Evolutionary conservation across 352 stramenopile genomes (phyloP), one percentile per base, ranked within the genome.

Genomic region (Saprolegnia parasitica): DNA sequence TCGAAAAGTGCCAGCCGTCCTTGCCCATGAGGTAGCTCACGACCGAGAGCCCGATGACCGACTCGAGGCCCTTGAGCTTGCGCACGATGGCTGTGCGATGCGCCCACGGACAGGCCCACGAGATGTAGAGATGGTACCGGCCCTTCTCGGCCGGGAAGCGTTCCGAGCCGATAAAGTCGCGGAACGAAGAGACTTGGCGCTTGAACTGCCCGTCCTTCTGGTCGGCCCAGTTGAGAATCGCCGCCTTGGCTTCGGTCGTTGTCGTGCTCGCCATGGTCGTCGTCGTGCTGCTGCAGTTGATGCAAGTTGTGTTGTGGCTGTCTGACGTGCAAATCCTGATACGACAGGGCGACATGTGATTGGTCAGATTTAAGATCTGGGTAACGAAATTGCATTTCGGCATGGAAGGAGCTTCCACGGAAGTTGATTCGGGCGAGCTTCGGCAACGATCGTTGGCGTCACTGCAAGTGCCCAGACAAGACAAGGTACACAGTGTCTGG

Each of bases 111-210:
- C 96, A 99, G 39, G 96, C 96, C 32, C 95, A 83, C 62, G 93
- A 97, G 39, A 99, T 89, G 81, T 98, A 98, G 29, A 99, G 78
- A 78, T 99, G 96, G 80, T 99, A 93, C 39, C 85, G 83, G 50
- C 71, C 56, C 46, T 73, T 76, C 71, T 60, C 63, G 32, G 63
- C 46, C 5, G 63, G 63, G 26, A 70, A 70, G 5, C 47, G 45
- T 16, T 61, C 45, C 6, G 63, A 62, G 13, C 63, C 63, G 32
- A 70, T 70, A 23, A 52, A 70, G 20, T 70, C 47, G 35, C 63
- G 63, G 63, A 70, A 70, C 6, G 63, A 70, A 1, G 63, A 70
- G 13, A 70, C 63, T 70, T 61, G 63, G 37, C 63, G 63, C 32
- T 63, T 60, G 54, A 70, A 70, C 37, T 70, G 10, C 4, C 46